Conservation (phyloP, 202 grass and related monocot species). For the Cymbopogon flexuosus region DNA sequence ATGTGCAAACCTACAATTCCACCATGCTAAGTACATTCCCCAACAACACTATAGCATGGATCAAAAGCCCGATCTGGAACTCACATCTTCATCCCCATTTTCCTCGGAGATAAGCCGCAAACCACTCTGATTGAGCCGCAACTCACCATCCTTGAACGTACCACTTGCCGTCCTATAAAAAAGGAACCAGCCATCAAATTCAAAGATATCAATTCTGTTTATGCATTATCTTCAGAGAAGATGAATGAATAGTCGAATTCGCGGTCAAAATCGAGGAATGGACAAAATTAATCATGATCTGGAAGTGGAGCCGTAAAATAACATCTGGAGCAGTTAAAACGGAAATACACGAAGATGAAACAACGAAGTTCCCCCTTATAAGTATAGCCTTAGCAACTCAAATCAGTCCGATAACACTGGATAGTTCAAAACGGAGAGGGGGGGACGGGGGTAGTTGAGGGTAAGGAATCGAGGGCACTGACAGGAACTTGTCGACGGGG, state of each 20-base stretch:
- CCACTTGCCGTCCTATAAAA: conserved; percentile 85
- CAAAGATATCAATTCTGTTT: neutral
- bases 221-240: neutral
- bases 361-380: neutral
- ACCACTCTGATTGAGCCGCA: conserved; percentile 81
- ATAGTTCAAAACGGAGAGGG: neutral
- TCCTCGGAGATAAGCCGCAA: conserved; percentile 68
- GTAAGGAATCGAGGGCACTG: neutral
- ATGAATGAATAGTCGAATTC: neutral
- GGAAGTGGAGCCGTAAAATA: neutral
- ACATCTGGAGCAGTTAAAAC: neutral
- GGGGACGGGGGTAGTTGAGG: neutral
- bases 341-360: neutral
- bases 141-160: conserved; percentile 87
- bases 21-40: neutral
- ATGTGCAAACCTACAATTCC: neutral
- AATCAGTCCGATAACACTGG: neutral
- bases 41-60: neutral
- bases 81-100: conserved; percentile 46
- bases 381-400: neutral
- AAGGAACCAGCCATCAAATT: neutral
- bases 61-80: conserved; percentile 10
- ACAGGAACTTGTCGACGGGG: conserved; percentile 80
- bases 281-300: neutral
- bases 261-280: neutral